Base-by-base conservation (phyloP, 768 basidiomycete species). In the Auricularia sp. region DNA sequence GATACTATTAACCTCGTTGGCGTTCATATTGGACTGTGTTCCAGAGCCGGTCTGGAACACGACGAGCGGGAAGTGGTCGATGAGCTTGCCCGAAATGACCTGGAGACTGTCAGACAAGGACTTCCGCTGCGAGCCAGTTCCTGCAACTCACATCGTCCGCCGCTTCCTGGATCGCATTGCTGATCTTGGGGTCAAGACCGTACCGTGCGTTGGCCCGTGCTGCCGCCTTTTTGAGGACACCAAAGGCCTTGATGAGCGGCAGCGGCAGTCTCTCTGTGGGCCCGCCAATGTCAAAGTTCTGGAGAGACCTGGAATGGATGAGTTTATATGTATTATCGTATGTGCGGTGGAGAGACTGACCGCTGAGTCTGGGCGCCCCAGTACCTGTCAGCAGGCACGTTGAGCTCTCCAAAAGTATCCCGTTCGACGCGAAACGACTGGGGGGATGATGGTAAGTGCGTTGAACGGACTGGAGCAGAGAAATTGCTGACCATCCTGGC, bases 1-100 rank as follows among this genome's bases (percentile, higher is more conserved):
- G 34, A 34, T 36, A 61, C 14, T 21, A 58, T 33, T 29, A 51
- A 89, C 93, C 84, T 99, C 97, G 74, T 99, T 99, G 66, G 85
- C 92, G 75, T 92, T 99, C 97, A 99, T 99, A 80, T 99, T 99
- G 72, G 91, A 95, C 76, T 99, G 97, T 1, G 97, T 99, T 21
- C 97, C 97, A 64, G 92, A 95, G 66, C 97, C 97, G 29, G 97
- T 99, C 77, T 99, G 97, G 84, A 98, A 99, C 51, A 99, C 95
- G 43, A 99, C 97, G 44, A 99, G 80, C 33, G 97, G 97, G 79
- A 99, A 99, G 77, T 99, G 91, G 69, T 94, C 94, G 23, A 88
- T 82, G 65, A 99, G 83, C 74, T 93, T 91, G 62, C 95, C 96
- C 56, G 91, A 91, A 74, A 98, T 98, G 70, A 99, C 96, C 93